Conservation (phyloP, 371 early-diverging fungal species). For the Syncephalastrum monosporum region DNA sequence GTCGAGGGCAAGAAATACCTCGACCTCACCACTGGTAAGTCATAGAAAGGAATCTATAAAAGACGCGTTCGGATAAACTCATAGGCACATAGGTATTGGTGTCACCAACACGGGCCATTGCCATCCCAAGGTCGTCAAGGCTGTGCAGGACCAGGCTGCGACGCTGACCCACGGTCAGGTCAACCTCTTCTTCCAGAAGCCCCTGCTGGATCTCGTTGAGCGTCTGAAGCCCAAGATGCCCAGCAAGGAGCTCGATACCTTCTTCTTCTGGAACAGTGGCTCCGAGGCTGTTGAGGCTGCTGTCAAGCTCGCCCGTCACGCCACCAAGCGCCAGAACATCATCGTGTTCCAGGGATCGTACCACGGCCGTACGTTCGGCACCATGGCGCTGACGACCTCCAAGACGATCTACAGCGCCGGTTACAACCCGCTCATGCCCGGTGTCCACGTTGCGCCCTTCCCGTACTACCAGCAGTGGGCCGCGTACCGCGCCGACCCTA, state of each 20-base stretch:
- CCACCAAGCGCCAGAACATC: slow-evolving; percentile 56
- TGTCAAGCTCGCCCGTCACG: slow-evolving; percentile 56
- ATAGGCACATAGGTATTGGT: slow-evolving; percentile 42
- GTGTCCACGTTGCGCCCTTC: slow-evolving; percentile 53
- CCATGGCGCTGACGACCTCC: slow-evolving; percentile 58
- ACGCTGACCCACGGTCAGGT: slow-evolving; percentile 54
- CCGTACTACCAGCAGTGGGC: slow-evolving; percentile 55
- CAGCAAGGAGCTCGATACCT: slow-evolving; percentile 43
- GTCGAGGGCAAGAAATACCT: slow-evolving; percentile 54
- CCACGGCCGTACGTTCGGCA: slow-evolving; percentile 61
- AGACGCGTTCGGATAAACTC: not conserved
- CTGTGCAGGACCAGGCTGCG: slow-evolving; percentile 57
- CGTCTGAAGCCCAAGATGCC: slow-evolving; percentile 50
- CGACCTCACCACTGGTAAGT: slow-evolving; percentile 45
- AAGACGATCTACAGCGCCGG: slow-evolving; percentile 55
- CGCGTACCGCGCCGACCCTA: slow-evolving; percentile 40
- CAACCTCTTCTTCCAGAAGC: slow-evolving; percentile 55
- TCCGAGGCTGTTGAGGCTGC: slow-evolving; percentile 62
- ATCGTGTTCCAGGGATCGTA: slow-evolving; percentile 55
- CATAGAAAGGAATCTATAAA: not conserved
- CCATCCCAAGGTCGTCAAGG: slow-evolving; percentile 61
- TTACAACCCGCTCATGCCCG: slow-evolving; percentile 58
- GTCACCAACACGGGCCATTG: slow-evolving; percentile 54
- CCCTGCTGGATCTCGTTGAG: slow-evolving; percentile 54
- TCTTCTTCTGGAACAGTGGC: slow-evolving; percentile 62